A percentile compares a stretch with the other conserved stretches of the same genome.
Evolutionary conservation across 139 green algal genomes (phyloP).

Genomic region (Ostreobium quekettii): DNA sequence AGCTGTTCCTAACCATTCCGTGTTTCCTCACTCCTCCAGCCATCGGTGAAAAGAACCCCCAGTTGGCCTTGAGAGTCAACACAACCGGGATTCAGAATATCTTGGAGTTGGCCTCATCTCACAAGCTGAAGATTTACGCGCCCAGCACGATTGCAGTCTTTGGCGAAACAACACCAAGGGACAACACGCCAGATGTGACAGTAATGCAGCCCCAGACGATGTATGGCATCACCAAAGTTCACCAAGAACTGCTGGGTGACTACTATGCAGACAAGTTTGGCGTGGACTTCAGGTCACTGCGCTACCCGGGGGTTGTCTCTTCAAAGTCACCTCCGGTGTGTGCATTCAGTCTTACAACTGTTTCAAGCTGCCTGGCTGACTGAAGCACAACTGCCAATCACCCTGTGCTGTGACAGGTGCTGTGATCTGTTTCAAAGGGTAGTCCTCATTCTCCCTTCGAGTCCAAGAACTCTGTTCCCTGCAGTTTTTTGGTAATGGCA

Average conservation of each 20-base stretch:
- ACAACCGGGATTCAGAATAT: slow-evolving; percentile 42
- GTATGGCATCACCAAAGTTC: slow-evolving; percentile 66
- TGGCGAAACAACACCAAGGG: slow-evolving; percentile 39
- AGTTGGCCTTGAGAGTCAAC: slow-evolving; percentile 52
- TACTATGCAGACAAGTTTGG: slow-evolving; percentile 48
- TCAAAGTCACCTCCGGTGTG: slow-evolving; percentile 30
- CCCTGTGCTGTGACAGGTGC: too few relatives aligned
- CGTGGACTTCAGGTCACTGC: slow-evolving; percentile 46
- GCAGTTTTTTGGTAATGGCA: too few relatives aligned
- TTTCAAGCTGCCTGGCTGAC: too few relatives aligned
- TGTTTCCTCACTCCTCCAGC: slow-evolving; percentile 29
- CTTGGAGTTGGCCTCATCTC: slow-evolving; percentile 24
- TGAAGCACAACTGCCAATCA: too few relatives aligned
- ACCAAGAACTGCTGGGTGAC: slow-evolving; percentile 51
- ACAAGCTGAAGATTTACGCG: slow-evolving; percentile 38
- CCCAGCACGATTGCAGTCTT: slow-evolving; percentile 67
- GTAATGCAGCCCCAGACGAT: slow-evolving; percentile 54
- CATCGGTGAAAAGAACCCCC: slow-evolving; percentile 53
- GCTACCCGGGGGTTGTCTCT: slow-evolving; percentile 62
- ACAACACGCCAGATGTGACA: slow-evolving; percentile 46
- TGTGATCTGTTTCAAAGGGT: too few relatives aligned
- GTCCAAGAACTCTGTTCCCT: too few relatives aligned
- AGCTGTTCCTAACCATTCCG: too few relatives aligned
- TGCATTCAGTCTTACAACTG: too few relatives aligned
- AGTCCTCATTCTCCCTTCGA: too few relatives aligned